Percentiles rank a stretch among this genome's conserved stretches.
phyloP scores from a whole-genome alignment of 805 yeast genomes.

The Cyberlindnera mrakii region DNA sequence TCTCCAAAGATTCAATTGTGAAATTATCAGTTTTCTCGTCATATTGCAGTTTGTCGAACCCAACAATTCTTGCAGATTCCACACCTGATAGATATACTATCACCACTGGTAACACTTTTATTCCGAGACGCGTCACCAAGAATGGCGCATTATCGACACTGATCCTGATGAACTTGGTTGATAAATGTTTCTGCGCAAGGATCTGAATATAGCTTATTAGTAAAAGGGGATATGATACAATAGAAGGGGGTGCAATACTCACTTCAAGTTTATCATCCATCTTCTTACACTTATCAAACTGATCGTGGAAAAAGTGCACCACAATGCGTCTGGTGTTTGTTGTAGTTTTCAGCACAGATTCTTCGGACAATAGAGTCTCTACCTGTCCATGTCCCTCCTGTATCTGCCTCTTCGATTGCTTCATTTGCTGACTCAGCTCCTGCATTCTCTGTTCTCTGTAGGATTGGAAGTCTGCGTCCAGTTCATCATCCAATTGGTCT shows the following conservation, averaged over 20 bases:
- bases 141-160: slow-evolving; percentile 68
- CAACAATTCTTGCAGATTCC: slow-evolving; percentile 56
- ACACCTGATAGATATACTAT: slow-evolving; percentile 53
- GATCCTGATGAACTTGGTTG: slow-evolving; percentile 46
- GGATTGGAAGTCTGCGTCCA: slow-evolving; percentile 35
- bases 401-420: slow-evolving; percentile 28
- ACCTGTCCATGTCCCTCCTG: slow-evolving; percentile 39
- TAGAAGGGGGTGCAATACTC: not conserved
- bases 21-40: slow-evolving; percentile 40
- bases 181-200: slow-evolving; percentile 54
- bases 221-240: not conserved
- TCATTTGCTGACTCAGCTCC: slow-evolving; percentile 42
- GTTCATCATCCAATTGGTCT: slow-evolving; percentile 42
- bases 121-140: slow-evolving; percentile 52
- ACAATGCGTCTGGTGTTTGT: slow-evolving; percentile 37
- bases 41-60: slow-evolving; percentile 55
- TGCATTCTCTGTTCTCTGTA: slow-evolving; percentile 63
- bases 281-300: slow-evolving; percentile 52
- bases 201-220: slow-evolving; percentile 6
- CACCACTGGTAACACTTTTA: slow-evolving; percentile 70
- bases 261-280: slow-evolving; percentile 43
- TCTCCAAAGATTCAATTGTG: slow-evolving; percentile 43
- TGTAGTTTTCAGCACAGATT: slow-evolving; percentile 47
- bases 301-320: slow-evolving; percentile 59
- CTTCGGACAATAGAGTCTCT: slow-evolving; percentile 41